These are phyloP conservation scores for Aureobasidium sp. DNA, from an alignment of 2,329 filamentous ascomycete genomes.

Conservation along the genomic window DNA sequence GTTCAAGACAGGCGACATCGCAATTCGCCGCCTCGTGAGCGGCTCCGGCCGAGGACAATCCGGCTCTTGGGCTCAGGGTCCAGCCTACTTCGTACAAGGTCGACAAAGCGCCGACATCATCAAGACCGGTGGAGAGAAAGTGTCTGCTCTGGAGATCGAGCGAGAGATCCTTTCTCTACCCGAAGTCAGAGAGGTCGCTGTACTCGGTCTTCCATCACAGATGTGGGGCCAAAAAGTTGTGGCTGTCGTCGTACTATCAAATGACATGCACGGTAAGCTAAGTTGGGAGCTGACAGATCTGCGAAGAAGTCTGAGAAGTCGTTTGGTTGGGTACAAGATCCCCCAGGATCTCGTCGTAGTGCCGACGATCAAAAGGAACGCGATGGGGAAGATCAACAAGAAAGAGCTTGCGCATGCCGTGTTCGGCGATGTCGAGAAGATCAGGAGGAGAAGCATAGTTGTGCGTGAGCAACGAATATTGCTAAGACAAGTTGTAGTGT, in stretches of 20 bases:
- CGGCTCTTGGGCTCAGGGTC: constrained; percentile 53
- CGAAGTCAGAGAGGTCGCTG: constrained; percentile 73
- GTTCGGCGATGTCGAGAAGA: not conserved
- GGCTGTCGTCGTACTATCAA: constrained; percentile 67
- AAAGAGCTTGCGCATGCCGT: not conserved
- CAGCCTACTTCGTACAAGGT: constrained; percentile 81
- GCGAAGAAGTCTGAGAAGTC: not conserved
- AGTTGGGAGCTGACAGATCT: not conserved
- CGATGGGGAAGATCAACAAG: constrained; percentile 73
- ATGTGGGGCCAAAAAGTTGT: constrained; percentile 95
- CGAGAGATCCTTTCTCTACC: constrained; percentile 80
- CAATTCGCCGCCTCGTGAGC: constrained; percentile 43
- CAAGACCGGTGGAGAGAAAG: constrained; percentile 75
- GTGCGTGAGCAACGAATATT: not conserved
- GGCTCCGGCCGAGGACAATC: constrained; percentile 28
- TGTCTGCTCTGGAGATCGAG: constrained; percentile 80
- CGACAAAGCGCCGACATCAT: constrained; percentile 90
- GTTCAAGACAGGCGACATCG: constrained; percentile 97
- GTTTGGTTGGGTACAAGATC: constrained; percentile 29
- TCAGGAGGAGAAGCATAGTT: not conserved
- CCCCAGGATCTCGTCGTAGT: constrained; percentile 81
- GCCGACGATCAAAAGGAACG: constrained; percentile 72
- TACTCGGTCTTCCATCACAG: constrained; percentile 76
- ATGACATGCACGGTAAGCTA: too few species aligned
- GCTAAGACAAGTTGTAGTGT: too few species aligned